Evolutionary conservation across 2,329 filamentous ascomycete genomes (phyloP).

Genomic region (Fusarium sp.): DNA sequence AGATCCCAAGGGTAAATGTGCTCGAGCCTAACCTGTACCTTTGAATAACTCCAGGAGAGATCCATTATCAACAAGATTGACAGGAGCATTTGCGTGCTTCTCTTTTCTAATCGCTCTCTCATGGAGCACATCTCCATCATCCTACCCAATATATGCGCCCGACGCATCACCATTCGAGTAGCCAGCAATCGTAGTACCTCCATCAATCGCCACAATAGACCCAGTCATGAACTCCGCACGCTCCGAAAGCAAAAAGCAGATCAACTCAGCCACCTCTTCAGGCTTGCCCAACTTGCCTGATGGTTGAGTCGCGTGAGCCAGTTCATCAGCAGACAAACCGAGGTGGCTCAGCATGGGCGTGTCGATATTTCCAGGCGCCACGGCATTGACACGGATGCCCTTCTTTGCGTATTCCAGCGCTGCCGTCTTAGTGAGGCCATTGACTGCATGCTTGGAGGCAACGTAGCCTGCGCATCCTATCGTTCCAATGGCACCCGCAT

Average conservation of each 20-base stretch:
- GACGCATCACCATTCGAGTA: background rate
- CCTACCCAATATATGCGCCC: background rate
- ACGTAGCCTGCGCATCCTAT: background rate
- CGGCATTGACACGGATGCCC: background rate
- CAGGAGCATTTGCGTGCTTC: background rate
- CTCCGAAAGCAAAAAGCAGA: background rate
- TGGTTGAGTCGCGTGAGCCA: background rate
- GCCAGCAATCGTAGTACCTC: background rate
- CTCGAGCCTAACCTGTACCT: background rate
- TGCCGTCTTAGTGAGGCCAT: background rate
- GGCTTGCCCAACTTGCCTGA: background rate
- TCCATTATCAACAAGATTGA: background rate
- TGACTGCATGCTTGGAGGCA: background rate
- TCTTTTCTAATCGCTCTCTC: background rate
- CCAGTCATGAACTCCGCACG: background rate
- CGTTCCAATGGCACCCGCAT: background rate
- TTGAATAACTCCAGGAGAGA: background rate
- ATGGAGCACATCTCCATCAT: background rate
- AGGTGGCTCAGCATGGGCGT: background rate
- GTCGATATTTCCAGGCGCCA: background rate
- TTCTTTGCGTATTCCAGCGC: background rate
- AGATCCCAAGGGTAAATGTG: background rate
- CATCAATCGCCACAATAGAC: background rate
- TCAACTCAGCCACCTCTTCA: background rate
- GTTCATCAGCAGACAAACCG: background rate